Conservation (phyloP, 2,329 filamentous ascomycete genomes). For the Aphanoascus verrucosus region DNA sequence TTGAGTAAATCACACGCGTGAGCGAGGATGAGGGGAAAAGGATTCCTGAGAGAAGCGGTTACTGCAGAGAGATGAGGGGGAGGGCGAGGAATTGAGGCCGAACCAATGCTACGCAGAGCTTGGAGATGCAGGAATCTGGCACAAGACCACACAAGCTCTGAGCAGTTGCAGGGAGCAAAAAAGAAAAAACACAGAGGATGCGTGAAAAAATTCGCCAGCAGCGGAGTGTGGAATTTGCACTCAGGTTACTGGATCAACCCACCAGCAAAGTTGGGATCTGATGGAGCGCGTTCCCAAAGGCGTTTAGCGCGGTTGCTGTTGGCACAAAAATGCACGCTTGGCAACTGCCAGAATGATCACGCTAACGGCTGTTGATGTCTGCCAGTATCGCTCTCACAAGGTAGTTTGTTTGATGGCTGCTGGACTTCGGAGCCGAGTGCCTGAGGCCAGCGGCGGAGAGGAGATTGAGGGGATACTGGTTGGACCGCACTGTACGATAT, state of each 20-base stretch:
- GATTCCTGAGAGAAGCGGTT: not conserved
- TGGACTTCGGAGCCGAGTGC: no score
- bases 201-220: slow-evolving; percentile 8
- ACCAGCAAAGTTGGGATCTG: slow-evolving; percentile 6
- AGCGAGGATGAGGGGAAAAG: slow-evolving; percentile 1
- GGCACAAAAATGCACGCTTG: not conserved
- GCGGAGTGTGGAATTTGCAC: slow-evolving; percentile 7
- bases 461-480: no score
- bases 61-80: slow-evolving; percentile 5
- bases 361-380: no score
- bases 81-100: not conserved
- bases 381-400: no score
- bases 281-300: slow-evolving; percentile 3
- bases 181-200: slow-evolving; percentile 14
- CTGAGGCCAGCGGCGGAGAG: no score
- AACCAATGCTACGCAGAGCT: slow-evolving; percentile 7
- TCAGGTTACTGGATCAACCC: slow-evolving; percentile 3
- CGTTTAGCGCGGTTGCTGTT: slow-evolving; percentile 4
- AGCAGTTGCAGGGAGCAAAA: slow-evolving; percentile 8
- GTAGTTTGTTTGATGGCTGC: no score
- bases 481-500: no score
- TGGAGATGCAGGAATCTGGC: slow-evolving; percentile 2
- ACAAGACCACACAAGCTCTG: slow-evolving; percentile 8
- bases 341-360: not conserved
- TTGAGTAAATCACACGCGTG: not conserved